Conservation (phyloP, 2,329 filamentous ascomycete genomes). For the Phymatotrichopsis omnivora region DNA sequence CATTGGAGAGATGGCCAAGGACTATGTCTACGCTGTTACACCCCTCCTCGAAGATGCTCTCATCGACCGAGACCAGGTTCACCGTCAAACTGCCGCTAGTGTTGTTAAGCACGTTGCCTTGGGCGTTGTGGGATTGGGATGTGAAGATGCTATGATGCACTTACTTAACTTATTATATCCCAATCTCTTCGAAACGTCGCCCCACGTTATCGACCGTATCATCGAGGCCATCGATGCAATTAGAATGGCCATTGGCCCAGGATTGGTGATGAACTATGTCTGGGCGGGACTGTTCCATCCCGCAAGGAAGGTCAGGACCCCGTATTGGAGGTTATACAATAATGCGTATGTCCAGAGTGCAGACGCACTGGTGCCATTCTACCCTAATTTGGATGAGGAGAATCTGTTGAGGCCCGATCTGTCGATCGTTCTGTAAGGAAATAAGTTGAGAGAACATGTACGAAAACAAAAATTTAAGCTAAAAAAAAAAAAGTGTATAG, state of each 20-base stretch:
- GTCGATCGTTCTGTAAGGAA: constrained; percentile 62
- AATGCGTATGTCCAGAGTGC: constrained; percentile 90
- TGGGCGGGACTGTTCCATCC: constrained; percentile 98
- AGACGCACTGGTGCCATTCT: constrained; percentile 93
- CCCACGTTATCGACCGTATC: constrained; percentile 96
- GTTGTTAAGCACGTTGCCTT: constrained; percentile 97
- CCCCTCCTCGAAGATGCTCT: constrained; percentile 92
- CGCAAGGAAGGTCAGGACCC: constrained; percentile 82
- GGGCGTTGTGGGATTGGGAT: constrained; percentile 92
- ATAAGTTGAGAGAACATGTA: constrained; percentile 8
- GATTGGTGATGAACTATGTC: constrained; percentile 92
- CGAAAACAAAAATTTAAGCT: background rate
- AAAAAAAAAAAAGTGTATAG: background rate
- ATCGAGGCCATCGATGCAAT: constrained; percentile 96
- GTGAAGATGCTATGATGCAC: constrained; percentile 97
- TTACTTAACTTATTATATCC: constrained; percentile 92
- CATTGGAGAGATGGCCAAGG: constrained; percentile 98
- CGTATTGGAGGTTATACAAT: constrained; percentile 96
- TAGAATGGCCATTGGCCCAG: constrained; percentile 82
- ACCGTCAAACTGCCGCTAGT: constrained; percentile 88
- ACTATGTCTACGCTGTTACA: constrained; percentile 97
- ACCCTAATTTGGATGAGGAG: constrained; percentile 76
- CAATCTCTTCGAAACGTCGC: constrained; percentile 94
- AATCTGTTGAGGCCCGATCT: constrained; percentile 69
- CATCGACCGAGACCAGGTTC: constrained; percentile 95